Percentiles rank a stretch among this genome's conserved stretches.
These are phyloP conservation scores for Claviceps sp. DNA, from an alignment of 2,329 filamentous ascomycete species.

Conservation along the genomic window DNA sequence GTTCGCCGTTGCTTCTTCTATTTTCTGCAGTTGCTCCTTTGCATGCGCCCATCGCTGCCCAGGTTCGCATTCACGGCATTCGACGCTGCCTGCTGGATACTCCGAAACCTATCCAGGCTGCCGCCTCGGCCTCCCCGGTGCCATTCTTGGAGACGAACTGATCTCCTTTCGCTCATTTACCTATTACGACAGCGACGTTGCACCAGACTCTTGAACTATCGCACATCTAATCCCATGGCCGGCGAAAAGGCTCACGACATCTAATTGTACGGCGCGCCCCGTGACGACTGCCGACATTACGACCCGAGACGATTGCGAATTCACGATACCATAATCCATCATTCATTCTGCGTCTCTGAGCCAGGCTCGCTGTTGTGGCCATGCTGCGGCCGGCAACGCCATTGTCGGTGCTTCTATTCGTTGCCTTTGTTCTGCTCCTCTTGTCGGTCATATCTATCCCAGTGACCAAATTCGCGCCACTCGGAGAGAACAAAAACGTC, in stretches of 20 bases:
- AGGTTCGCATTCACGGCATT: neutral
- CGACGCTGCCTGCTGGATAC: too few species aligned
- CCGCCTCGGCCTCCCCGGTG: neutral
- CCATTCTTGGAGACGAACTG: neutral
- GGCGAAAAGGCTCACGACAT: neutral
- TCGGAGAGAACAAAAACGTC: constrained; percentile 63
- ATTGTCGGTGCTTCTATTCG: constrained; percentile 69
- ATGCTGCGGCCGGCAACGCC: constrained; percentile 91
- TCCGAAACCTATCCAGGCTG: neutral
- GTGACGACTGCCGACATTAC: constrained; percentile 1
- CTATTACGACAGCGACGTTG: neutral
- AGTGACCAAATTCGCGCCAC: constrained; percentile 70
- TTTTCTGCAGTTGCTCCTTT: neutral
- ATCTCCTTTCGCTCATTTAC: neutral
- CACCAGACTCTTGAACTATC: neutral
- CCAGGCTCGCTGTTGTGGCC: constrained; percentile 23
- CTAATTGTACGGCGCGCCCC: constrained; percentile 1
- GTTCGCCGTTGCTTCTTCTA: neutral
- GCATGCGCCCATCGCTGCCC: neutral
- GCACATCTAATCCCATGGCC: constrained; percentile 1
- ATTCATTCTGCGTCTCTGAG: constrained; percentile 10
- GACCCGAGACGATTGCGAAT: neutral
- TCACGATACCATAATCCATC: neutral
- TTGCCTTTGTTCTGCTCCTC: constrained; percentile 73
- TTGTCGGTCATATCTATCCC: constrained; percentile 85